Evolutionary conservation across 1,284 basidiomycete species (phyloP).

Genomic region (Tilletia walkeri): DNA sequence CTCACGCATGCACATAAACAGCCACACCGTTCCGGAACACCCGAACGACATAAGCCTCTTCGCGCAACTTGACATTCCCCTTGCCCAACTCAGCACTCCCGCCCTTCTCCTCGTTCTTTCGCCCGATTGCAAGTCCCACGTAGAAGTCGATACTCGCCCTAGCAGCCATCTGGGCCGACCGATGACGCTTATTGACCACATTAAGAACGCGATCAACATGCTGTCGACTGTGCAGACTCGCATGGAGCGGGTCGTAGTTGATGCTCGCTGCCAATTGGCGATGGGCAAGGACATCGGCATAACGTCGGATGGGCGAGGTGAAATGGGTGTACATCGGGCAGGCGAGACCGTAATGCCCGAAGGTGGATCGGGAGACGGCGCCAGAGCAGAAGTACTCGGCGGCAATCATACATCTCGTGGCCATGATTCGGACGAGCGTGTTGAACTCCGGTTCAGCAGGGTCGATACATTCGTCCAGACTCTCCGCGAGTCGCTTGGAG

Average conservation of each 20-base stretch:
- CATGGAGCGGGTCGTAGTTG: conserved; percentile 76
- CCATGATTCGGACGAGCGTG: conserved; percentile 97
- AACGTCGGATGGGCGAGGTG: conserved; percentile 60
- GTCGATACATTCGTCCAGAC: conserved; percentile 79
- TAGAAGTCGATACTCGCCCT: conserved; percentile 96
- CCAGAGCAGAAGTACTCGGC: conserved; percentile 98
- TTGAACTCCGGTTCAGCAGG: conserved; percentile 82
- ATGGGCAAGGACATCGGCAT: conserved; percentile 83
- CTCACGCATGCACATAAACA: conserved; percentile 90
- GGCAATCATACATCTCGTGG: conserved; percentile 95
- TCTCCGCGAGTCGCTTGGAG: conserved; percentile 84
- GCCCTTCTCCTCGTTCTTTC: conserved; percentile 61
- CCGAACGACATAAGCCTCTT: conserved; percentile 81
- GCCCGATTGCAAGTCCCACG: conserved; percentile 77
- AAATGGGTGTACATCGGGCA: conserved; percentile 98
- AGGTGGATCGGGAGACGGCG: conserved; percentile 84
- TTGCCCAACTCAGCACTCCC: conserved; percentile 57
- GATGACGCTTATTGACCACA: conserved; percentile 85
- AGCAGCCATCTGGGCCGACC: conserved; percentile 94
- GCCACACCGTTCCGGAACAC: conserved; percentile 92
- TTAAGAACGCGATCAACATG: conserved; percentile 84
- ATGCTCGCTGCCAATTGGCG: conserved; percentile 91
- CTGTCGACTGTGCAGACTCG: conserved; percentile 79
- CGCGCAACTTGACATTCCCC: conserved; percentile 30
- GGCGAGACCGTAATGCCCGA: conserved; percentile 94